Evolutionary conservation across 495 filamentous ascomycete genomes (phyloP).

Genomic region (Talaromyces thailandensis): DNA sequence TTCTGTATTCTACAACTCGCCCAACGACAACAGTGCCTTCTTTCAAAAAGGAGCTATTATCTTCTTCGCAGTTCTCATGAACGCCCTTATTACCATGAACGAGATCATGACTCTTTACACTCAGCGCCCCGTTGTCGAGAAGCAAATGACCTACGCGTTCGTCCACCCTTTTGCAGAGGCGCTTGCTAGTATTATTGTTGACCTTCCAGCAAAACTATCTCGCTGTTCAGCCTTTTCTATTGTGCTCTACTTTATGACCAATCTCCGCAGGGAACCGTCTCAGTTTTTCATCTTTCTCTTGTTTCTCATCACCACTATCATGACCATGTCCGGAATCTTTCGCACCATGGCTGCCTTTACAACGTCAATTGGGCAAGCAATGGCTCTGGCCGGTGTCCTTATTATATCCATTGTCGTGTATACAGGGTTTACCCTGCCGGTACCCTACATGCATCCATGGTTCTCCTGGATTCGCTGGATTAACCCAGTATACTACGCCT

Average conservation of each 20-base stretch:
- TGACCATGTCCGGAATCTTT: slow-evolving; percentile 48
- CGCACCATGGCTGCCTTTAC: slow-evolving; percentile 37
- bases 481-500: slow-evolving; percentile 37
- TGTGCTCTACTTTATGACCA: slow-evolving; percentile 53
- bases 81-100: slow-evolving; percentile 53
- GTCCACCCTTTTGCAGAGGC: slow-evolving; percentile 61
- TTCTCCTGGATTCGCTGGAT: slow-evolving; percentile 42
- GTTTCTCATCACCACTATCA: slow-evolving; percentile 41
- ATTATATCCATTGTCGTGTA: slow-evolving; percentile 38
- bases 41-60: slow-evolving; percentile 52
- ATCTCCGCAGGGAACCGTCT: slow-evolving; percentile 35
- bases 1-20: slow-evolving; percentile 32
- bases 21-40: slow-evolving; percentile 13
- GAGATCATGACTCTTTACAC: slow-evolving; percentile 59
- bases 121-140: slow-evolving; percentile 58
- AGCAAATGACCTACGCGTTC: slow-evolving; percentile 57
- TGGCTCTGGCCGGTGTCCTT: slow-evolving; percentile 39
- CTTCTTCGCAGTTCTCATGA: slow-evolving; percentile 38
- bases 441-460: slow-evolving; percentile 38
- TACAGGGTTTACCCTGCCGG: slow-evolving; percentile 38
- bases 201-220: slow-evolving; percentile 49
- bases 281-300: slow-evolving; percentile 59
- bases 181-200: slow-evolving; percentile 49
- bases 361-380: slow-evolving; percentile 39
- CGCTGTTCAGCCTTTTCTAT: slow-evolving; percentile 47